These are phyloP conservation scores for Peronosclerospora sorghi DNA, from an alignment of 352 stramenopile species.

Conservation along the genomic window DNA sequence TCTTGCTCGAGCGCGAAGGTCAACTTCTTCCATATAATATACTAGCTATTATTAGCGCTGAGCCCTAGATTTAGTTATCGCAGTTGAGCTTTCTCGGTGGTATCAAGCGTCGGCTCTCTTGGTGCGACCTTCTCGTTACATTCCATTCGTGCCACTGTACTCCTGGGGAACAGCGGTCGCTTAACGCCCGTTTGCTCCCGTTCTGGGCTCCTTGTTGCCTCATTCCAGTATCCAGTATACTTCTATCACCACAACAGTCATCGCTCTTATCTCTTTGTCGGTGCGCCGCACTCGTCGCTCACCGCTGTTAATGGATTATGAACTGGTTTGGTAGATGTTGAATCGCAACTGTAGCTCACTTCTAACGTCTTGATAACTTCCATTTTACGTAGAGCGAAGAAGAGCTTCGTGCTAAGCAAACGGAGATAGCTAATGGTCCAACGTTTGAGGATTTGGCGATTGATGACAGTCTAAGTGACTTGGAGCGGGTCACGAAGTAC, in stretches of 20 bases:
- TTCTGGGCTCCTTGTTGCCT: neutral
- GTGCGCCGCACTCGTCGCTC: neutral
- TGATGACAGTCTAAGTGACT: conserved; percentile 92
- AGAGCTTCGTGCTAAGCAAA: conserved; percentile 18
- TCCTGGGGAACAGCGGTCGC: conserved; percentile 6
- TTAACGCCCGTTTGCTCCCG: neutral
- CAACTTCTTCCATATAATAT: too few relatives aligned
- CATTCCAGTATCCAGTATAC: neutral
- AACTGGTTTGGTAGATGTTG: conserved; percentile 24
- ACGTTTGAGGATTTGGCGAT: conserved; percentile 99
- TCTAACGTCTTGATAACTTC: neutral
- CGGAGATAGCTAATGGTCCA: conserved; percentile 38
- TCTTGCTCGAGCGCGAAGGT: conserved; percentile 5
- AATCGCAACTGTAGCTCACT: neutral
- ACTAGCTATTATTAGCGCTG: too few relatives aligned
- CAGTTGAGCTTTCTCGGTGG: too few relatives aligned
- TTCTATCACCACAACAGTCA: neutral
- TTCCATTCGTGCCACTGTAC: conserved; percentile 2
- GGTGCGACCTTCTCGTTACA: conserved; percentile 5
- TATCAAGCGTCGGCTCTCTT: conserved; percentile 2
- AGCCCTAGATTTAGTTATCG: too few relatives aligned
- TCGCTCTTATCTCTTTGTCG: neutral
- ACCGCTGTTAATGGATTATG: conserved; percentile 28
- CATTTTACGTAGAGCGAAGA: conserved; percentile 12
- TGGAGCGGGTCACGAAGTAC: conserved; percentile 93